A percentile compares a stretch with the other conserved stretches of the same genome.
Evolutionary conservation across 495 filamentous ascomycete species (phyloP).

Genomic region (Hypoxylon fuscum): DNA sequence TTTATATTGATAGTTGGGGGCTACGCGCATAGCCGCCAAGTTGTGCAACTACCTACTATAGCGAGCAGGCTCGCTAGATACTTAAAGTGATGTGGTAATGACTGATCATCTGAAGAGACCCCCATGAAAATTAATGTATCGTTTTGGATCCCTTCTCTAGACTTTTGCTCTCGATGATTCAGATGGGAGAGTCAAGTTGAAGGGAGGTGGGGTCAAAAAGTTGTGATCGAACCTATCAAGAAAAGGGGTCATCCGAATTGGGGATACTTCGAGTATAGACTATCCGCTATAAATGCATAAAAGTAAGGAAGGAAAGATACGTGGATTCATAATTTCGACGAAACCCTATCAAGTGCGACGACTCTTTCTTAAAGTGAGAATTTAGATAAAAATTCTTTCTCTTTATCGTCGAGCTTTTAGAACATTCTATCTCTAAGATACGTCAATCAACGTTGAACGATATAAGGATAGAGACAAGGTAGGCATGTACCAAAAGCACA

Average conservation of each 20-base stretch:
- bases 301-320: not conserved
- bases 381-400: not conserved
- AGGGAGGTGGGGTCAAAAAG: not conserved
- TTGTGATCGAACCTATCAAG: not conserved
- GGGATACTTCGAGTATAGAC: not conserved
- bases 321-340: not conserved
- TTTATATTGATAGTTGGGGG: not conserved
- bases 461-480: not conserved
- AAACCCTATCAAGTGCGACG: not conserved
- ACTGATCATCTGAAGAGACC: not conserved
- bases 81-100: not conserved
- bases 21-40: not conserved
- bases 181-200: not conserved
- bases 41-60: constrained; percentile 7
- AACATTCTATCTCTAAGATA: not conserved
- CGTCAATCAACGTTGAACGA: not conserved
- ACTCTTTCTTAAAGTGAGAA: not conserved
- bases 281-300: constrained; percentile 11
- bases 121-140: not conserved
- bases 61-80: not conserved
- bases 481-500: not conserved
- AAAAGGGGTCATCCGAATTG: not conserved
- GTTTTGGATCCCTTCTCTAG: not conserved
- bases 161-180: not conserved
- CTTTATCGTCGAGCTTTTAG: not conserved